Conservation (phyloP, 108 stramenopile species). For the Stephanodiscus triporus region DNA sequence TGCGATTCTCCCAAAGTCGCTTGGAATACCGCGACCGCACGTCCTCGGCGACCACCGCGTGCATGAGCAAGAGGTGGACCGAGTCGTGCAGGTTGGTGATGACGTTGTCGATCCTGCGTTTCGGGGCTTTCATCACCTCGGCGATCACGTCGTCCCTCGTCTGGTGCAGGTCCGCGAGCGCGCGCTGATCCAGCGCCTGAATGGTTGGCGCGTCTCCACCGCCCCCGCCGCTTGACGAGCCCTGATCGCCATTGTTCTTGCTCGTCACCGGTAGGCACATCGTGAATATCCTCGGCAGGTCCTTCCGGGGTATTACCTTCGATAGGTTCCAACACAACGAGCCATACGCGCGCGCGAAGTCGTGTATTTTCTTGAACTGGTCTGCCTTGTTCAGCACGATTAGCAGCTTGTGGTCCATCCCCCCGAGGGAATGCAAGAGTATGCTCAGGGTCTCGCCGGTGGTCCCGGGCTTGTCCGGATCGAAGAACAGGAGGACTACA, state of each 20-base stretch:
- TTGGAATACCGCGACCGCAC: slow-evolving; percentile 54
- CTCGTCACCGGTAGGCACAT: slow-evolving; percentile 90
- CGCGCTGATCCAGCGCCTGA: slow-evolving; percentile 51
- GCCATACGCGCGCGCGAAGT: slow-evolving; percentile 99
- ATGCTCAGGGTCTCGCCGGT: slow-evolving; percentile 98
- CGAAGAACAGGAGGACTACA: slow-evolving; percentile 98
- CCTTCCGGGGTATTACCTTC: slow-evolving; percentile 95
- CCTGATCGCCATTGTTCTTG: slow-evolving; percentile 15
- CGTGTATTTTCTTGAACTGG: slow-evolving; percentile 94
- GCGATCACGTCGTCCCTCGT: slow-evolving; percentile 91
- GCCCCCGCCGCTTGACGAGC: slow-evolving; percentile 11
- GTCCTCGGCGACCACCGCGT: slow-evolving; percentile 73
- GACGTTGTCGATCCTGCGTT: slow-evolving; percentile 97
- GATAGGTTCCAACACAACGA: slow-evolving; percentile 98
- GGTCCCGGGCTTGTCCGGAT: slow-evolving; percentile 97
- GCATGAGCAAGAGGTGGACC: slow-evolving; percentile 83
- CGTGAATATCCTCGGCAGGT: slow-evolving; percentile 98
- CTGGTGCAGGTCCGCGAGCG: slow-evolving; percentile 78
- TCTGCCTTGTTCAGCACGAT: slow-evolving; percentile 98
- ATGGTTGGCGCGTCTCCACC: slow-evolving; percentile 16
- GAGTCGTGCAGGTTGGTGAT: slow-evolving; percentile 96
- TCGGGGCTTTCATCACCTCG: slow-evolving; percentile 95
- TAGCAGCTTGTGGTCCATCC: slow-evolving; percentile 99
- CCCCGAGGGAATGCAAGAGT: slow-evolving; percentile 88
- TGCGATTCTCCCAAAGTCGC: slow-evolving; percentile 55